Percentiles rank a stretch among this genome's conserved stretches.
Evolutionary conservation across 2,329 filamentous ascomycete genomes (phyloP).

Genomic region (Penicillium sp.): DNA sequence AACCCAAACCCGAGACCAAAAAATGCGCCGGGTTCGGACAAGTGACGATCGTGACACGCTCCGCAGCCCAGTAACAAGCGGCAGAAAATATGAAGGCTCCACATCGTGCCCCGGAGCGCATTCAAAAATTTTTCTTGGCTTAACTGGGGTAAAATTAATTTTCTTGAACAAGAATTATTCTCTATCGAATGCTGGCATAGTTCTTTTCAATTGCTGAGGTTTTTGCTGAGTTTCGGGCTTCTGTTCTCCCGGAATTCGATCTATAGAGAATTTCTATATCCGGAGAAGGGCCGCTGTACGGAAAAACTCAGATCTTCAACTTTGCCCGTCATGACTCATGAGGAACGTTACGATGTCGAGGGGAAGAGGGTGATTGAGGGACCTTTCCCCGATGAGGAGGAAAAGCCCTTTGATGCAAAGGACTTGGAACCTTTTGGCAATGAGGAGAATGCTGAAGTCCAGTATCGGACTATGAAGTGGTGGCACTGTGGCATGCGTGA

Average conservation of each 20-base stretch:
- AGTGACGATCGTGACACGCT: not conserved
- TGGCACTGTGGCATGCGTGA: slow-evolving; percentile 23
- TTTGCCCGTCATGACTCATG: slow-evolving; percentile 17
- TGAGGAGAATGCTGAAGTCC: slow-evolving; percentile 43
- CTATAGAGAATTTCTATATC: not conserved
- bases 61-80: not conserved
- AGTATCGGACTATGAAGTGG: slow-evolving; percentile 54
- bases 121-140: slow-evolving; percentile 22
- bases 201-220: not conserved
- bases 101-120: slow-evolving; percentile 7
- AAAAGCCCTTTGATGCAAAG: slow-evolving; percentile 18
- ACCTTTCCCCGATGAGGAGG: slow-evolving; percentile 11
- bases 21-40: not conserved
- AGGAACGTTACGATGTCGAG: slow-evolving; percentile 15
- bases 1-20: not conserved
- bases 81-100: slow-evolving; percentile 8
- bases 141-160: slow-evolving; percentile 11
- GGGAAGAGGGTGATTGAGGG: slow-evolving; percentile 10
- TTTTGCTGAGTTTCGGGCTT: not conserved
- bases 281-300: not conserved
- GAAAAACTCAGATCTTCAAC: not conserved
- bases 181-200: slow-evolving; percentile 9
- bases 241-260: not conserved
- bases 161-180: slow-evolving; percentile 4
- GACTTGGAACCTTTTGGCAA: slow-evolving; percentile 40